Percentiles rank a stretch among this genome's conserved stretches.
Conservation (phyloP, 2,329 filamentous ascomycete species). For the Mycosphaerella sp. region DNA sequence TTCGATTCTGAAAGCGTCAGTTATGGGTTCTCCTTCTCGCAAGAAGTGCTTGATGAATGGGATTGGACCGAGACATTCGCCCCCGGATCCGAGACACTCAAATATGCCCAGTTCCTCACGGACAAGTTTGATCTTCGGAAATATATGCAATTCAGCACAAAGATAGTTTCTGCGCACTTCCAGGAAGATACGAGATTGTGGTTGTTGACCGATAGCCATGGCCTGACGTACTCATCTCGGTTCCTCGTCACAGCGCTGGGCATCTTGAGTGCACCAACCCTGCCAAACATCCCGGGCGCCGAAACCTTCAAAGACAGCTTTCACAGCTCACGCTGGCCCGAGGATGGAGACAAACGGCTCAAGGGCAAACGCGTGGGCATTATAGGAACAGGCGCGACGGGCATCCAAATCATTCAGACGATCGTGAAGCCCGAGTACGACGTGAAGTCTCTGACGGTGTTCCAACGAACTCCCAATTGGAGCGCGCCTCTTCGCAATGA, state of each 20-base stretch:
- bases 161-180: conserved; percentile 33
- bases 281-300: conserved; percentile 32
- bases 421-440: conserved; percentile 25
- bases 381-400: conserved; percentile 40
- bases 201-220: conserved; percentile 28
- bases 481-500: conserved; percentile 27
- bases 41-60: conserved; percentile 41
- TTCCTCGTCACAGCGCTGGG: conserved; percentile 42
- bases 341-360: conserved; percentile 23
- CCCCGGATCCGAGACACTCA: conserved; percentile 40
- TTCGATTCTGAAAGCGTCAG: conserved; percentile 43
- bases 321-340: conserved; percentile 38
- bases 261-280: conserved; percentile 26
- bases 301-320: conserved; percentile 34
- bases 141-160: conserved; percentile 40
- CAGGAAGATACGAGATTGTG: conserved; percentile 31
- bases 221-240: conserved; percentile 26
- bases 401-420: conserved; percentile 35
- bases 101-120: conserved; percentile 45
- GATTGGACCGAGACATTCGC: conserved; percentile 35
- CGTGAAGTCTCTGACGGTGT: conserved; percentile 46
- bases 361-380: conserved; percentile 36
- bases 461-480: conserved; percentile 60
- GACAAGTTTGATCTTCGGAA: conserved; percentile 39
- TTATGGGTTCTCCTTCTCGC: conserved; percentile 41